Base-by-base conservation (phyloP, 2,329 filamentous ascomycete species). In the Cladophialophora carrionii region DNA sequence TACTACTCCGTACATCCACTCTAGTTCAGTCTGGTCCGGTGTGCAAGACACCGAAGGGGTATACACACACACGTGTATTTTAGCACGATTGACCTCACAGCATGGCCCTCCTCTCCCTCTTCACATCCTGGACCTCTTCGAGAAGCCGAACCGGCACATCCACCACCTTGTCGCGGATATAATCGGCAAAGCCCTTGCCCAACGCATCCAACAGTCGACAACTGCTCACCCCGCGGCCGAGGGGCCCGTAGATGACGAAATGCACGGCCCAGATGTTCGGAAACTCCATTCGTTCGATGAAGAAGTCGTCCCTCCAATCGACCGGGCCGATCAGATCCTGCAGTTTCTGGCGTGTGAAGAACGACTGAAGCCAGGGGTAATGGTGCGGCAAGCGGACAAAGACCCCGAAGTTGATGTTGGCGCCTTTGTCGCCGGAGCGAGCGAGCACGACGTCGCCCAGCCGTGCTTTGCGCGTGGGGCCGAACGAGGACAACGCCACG, bases 151-250 rank as follows among this genome's bases (percentile, higher is more conserved):
- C 59, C 10, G 79, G 80, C 52, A 81, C 74, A 46, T 79, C 75
- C 46, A 82, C 76, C n/a, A 77, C 71, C 54, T 75, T 75, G 64
- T 80, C 80, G 26, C 81, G 71, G 37, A 84, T 70, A 72, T 80
- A 85, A 74, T 85, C 83, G 14, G 77, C 81, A 70, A 84, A 83
- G 0, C 82, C 82, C 70, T 85, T 85, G 1, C 80, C 84, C 67
- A 85, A 74, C 10, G 75, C 74, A 74, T 85, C 83, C 20, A 85
- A 67, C 46, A 77, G 71, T 26, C 73, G 77, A 9, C 79, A 81
- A 62, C 81, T 82, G 66, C 81, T 84, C 3, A 85, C 81, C 0
- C 78, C 79, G 0, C 77, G 65, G 0, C 78, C 80, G 17, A 83
- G 71, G 22, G 77, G 75, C 2, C 80, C 81, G 63, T 83, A 83